Conservation (phyloP, 805 yeast species). For the Yamadazyma phyllophila region DNA sequence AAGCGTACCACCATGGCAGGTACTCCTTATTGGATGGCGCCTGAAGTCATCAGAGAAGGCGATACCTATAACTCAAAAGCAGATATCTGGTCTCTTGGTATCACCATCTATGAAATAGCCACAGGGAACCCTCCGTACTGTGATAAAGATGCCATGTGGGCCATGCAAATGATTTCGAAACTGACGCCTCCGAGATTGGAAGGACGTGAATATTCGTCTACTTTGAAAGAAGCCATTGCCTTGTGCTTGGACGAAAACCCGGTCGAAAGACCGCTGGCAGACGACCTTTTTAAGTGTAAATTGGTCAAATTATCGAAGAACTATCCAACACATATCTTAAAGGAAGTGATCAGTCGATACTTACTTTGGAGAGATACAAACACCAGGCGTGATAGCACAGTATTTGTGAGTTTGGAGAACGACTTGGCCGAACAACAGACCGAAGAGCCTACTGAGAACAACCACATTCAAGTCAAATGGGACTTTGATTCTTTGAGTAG, state of each 20-base stretch:
- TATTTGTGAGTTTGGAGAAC: conserved; percentile 28
- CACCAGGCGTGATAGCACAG: conserved; percentile 37
- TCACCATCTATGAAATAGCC: conserved; percentile 89
- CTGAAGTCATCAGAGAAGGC: conserved; percentile 93
- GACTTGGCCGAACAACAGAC: conserved; percentile 17
- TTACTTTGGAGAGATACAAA: conserved; percentile 69
- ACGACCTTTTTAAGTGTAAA: conserved; percentile 71
- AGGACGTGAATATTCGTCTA: conserved; percentile 75
- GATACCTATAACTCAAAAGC: conserved; percentile 85
- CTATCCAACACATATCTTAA: conserved; percentile 57
- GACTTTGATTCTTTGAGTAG: conserved; percentile 83
- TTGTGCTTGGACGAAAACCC: conserved; percentile 93
- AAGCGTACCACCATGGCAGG: conserved; percentile 95
- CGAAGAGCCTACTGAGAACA: conserved; percentile 12
- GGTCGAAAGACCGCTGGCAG: conserved; percentile 82
- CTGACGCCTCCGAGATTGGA: conserved; percentile 94
- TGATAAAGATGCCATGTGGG: conserved; percentile 91
- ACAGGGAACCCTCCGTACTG: conserved; percentile 98
- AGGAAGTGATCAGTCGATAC: conserved; percentile 73
- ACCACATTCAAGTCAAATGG: conserved; percentile 62
- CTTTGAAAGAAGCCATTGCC: conserved; percentile 84
- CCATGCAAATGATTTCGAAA: conserved; percentile 89
- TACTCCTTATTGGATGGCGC: conserved; percentile 99
- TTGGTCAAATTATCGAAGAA: conserved; percentile 64
- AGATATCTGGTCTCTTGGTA: conserved; percentile 97